A percentile compares a stretch with the other conserved stretches of the same genome.
Evolutionary conservation across 2,329 filamentous ascomycete genomes (phyloP).

Genomic region (Elsinoe batatas): DNA sequence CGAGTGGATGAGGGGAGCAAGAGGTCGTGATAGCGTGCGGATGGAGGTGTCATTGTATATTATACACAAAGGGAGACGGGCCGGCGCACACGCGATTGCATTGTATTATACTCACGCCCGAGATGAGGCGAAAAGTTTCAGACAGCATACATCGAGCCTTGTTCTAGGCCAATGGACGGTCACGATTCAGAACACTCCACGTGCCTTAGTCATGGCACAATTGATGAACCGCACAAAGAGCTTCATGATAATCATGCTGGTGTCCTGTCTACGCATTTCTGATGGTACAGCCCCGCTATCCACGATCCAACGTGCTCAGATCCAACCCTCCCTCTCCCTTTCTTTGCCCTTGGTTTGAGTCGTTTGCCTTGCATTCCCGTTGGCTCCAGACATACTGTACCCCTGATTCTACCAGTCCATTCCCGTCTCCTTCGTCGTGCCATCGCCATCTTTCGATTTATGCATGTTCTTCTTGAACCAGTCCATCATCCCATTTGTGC

Average conservation of each 20-base stretch:
- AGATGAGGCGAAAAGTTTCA: neutral
- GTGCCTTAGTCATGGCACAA: no score
- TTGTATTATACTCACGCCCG: neutral
- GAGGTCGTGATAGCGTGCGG: neutral
- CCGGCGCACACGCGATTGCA: neutral
- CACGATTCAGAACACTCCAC: no score
- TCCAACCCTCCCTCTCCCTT: constrained; percentile 21
- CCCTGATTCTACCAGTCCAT: constrained; percentile 13
- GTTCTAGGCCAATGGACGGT: neutral
- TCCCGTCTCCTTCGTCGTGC: neutral
- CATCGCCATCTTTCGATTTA: constrained; percentile 21
- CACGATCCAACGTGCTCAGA: constrained; percentile 15
- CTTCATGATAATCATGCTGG: neutral
- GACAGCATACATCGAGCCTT: neutral
- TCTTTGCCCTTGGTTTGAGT: constrained; percentile 14
- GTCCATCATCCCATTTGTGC: constrained; percentile 21
- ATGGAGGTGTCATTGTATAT: neutral
- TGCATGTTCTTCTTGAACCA: constrained; percentile 17
- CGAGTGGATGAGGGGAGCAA: neutral
- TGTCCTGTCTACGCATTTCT: neutral
- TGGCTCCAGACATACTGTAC: constrained; percentile 19
- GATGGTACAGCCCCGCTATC: neutral
- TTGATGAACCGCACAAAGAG: neutral
- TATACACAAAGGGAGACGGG: neutral
- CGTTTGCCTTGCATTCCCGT: constrained; percentile 10